These are phyloP conservation scores for Ceriops zippeliana DNA, from an alignment of 345 rosid genomes.

Conservation along the genomic window DNA sequence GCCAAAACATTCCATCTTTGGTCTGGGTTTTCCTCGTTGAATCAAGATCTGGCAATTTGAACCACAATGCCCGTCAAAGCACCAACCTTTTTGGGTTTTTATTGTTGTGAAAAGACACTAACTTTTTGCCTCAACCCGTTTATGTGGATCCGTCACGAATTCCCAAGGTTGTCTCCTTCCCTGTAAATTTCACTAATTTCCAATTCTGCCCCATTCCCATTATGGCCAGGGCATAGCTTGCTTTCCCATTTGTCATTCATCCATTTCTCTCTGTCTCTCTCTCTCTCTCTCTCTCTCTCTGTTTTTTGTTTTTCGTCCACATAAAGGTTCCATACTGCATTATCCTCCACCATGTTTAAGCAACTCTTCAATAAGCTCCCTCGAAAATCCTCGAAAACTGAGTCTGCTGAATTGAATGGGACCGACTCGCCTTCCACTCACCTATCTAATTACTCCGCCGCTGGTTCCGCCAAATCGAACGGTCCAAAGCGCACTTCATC, in stretches of 20 bases:
- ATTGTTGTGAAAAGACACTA: neutral
- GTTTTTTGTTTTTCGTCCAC: neutral
- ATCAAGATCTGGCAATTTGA: conserved; percentile 9
- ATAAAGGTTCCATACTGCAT: neutral
- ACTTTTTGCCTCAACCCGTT: conserved; percentile 1
- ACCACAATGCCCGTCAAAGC: conserved; percentile 8
- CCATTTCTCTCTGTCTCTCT: neutral
- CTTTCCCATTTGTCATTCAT: conserved; percentile 18
- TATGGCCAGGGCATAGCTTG: conserved; percentile 2
- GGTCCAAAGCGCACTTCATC: conserved; percentile 59
- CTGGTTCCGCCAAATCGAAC: conserved; percentile 27
- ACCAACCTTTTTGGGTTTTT: neutral
- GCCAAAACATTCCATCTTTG: conserved; percentile 8
- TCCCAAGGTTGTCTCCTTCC: conserved; percentile 19
- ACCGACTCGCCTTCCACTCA: conserved; percentile 33
- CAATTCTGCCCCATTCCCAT: conserved; percentile 12
- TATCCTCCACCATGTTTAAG: conserved; percentile 48
- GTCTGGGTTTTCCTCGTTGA: neutral
- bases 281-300: no score
- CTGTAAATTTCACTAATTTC: conserved; percentile 7
- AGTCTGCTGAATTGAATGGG: conserved; percentile 43
- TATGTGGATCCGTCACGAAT: conserved; percentile 34
- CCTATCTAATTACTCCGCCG: conserved; percentile 34
- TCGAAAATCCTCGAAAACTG: conserved; percentile 54
- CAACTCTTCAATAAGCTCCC: conserved; percentile 72